Conservation (phyloP, 2,329 filamentous ascomycete species). For the Moelleriella libera region DNA sequence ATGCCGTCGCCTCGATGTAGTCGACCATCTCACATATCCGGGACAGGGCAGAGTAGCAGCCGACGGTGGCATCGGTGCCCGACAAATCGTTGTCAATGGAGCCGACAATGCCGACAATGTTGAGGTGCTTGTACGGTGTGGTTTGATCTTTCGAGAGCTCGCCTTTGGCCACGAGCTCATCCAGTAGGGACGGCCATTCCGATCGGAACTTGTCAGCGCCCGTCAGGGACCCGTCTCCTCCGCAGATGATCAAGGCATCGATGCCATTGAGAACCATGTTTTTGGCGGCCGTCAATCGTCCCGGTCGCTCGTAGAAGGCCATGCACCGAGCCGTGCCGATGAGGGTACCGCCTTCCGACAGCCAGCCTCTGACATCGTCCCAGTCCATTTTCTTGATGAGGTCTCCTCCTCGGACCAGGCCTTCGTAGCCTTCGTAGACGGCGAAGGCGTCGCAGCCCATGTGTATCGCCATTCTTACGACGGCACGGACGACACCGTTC, state of each 20-base stretch:
- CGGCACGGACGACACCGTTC: conserved; percentile 81
- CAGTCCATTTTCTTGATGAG: conserved; percentile 80
- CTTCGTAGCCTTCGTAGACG: conserved; percentile 91
- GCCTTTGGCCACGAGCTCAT: conserved; percentile 66
- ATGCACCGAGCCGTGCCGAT: conserved; percentile 92
- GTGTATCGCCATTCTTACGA: conserved; percentile 83
- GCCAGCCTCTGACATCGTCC: conserved; percentile 88
- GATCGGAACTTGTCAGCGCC: conserved; percentile 85
- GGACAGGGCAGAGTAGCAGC: conserved; percentile 84
- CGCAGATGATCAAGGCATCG: conserved; percentile 90
- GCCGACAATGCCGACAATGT: conserved; percentile 91
- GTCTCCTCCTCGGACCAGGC: conserved; percentile 76
- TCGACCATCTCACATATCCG: conserved; percentile 94
- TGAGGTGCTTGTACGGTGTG: conserved; percentile 69
- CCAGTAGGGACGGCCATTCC: conserved; percentile 80
- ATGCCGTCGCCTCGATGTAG: conserved; percentile 89
- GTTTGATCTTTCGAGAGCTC: conserved; percentile 59
- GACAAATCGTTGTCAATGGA: conserved; percentile 98
- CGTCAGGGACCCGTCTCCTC: conserved; percentile 90
- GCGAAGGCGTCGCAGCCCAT: conserved; percentile 68
- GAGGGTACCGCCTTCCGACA: conserved; percentile 86
- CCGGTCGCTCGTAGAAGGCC: conserved; percentile 79
- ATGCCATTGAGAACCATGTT: conserved; percentile 91
- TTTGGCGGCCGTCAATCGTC: conserved; percentile 74
- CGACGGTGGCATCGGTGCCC: conserved; percentile 92